A percentile compares a stretch with the other conserved stretches of the same genome.
These are phyloP conservation scores for Tricholoma hemisulphureum DNA, from an alignment of 768 basidiomycete genomes.

Conservation along the genomic window DNA sequence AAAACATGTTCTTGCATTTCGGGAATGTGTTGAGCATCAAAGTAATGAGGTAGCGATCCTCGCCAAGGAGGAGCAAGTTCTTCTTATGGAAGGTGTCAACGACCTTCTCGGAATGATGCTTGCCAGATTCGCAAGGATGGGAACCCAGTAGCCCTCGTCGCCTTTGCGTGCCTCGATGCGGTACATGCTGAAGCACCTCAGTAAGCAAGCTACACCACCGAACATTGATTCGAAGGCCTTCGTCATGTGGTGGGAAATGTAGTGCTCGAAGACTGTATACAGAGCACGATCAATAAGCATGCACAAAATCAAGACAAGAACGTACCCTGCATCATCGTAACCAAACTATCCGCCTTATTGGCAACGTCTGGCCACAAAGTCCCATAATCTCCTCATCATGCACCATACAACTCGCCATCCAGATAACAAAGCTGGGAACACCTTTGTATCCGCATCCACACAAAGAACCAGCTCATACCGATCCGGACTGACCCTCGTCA, in stretches of 20 bases:
- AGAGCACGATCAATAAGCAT: slow-evolving; percentile 11
- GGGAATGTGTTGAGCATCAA: slow-evolving; percentile 99
- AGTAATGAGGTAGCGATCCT: slow-evolving; percentile 98
- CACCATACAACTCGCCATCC: slow-evolving; percentile 97
- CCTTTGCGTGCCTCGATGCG: slow-evolving; percentile 99
- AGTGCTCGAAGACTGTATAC: slow-evolving; percentile 96
- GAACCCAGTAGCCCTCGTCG: slow-evolving; percentile 94
- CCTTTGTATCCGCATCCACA: slow-evolving; percentile 97
- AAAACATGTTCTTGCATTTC: slow-evolving; percentile 98
- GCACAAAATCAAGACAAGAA: slow-evolving; percentile 7
- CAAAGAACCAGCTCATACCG: slow-evolving; percentile 93
- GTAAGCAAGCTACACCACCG: slow-evolving; percentile 98
- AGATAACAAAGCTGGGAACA: slow-evolving; percentile 95
- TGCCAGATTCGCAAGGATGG: slow-evolving; percentile 95
- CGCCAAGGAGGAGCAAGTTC: slow-evolving; percentile 93
- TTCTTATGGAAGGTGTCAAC: slow-evolving; percentile 99
- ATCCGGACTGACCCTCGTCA: slow-evolving; percentile 93
- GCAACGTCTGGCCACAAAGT: slow-evolving; percentile 99
- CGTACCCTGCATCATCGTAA: slow-evolving; percentile 99
- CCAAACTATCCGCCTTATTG: slow-evolving; percentile 97
- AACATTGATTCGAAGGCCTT: slow-evolving; percentile 99
- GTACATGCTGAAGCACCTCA: slow-evolving; percentile 99
- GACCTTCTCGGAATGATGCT: slow-evolving; percentile 99
- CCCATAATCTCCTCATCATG: slow-evolving; percentile 99
- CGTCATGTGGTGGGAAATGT: slow-evolving; percentile 98